Percentiles rank a stretch among this genome's conserved stretches.
Evolutionary conservation across 2,329 filamentous ascomycete species (phyloP).

Genomic region (Fusarium sp.): DNA sequence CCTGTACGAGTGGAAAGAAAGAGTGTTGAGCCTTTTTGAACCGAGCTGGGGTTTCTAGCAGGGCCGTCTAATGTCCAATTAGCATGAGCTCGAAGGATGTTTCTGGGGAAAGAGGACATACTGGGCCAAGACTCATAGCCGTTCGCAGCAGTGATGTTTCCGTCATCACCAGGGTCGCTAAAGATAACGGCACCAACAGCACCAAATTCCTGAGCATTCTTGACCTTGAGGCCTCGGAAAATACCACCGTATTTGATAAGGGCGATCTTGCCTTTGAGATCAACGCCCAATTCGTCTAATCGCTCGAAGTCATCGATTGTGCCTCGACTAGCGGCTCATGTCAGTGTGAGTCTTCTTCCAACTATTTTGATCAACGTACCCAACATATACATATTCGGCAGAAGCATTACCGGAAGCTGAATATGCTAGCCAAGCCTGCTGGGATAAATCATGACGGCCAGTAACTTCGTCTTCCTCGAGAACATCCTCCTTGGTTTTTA

Average conservation of each 20-base stretch:
- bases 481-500: slow-evolving; percentile 78
- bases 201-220: slow-evolving; percentile 85
- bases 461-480: slow-evolving; percentile 81
- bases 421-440: slow-evolving; percentile 88
- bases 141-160: slow-evolving; percentile 79
- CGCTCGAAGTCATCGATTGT: slow-evolving; percentile 81
- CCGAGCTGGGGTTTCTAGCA: slow-evolving; percentile 80
- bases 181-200: slow-evolving; percentile 86
- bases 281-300: slow-evolving; percentile 75
- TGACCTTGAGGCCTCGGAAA: slow-evolving; percentile 86
- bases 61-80: slow-evolving; percentile 64
- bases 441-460: slow-evolving; percentile 70
- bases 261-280: slow-evolving; percentile 81
- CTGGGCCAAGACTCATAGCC: slow-evolving; percentile 78
- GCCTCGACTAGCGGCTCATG: slow-evolving; percentile 62
- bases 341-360: neutral
- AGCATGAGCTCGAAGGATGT: fast-evolving
- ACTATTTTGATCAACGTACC: slow-evolving; percentile 57
- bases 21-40: slow-evolving; percentile 82
- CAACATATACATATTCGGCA: slow-evolving; percentile 80
- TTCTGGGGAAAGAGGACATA: neutral
- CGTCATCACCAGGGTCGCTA: slow-evolving; percentile 87
- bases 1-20: slow-evolving; percentile 73
- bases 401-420: slow-evolving; percentile 83
- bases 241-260: slow-evolving; percentile 81